Evolutionary conservation across 176 grass and related monocot species (phyloP), one percentile per base, ranked within the genome.

Genomic region (Musa beccarii): DNA sequence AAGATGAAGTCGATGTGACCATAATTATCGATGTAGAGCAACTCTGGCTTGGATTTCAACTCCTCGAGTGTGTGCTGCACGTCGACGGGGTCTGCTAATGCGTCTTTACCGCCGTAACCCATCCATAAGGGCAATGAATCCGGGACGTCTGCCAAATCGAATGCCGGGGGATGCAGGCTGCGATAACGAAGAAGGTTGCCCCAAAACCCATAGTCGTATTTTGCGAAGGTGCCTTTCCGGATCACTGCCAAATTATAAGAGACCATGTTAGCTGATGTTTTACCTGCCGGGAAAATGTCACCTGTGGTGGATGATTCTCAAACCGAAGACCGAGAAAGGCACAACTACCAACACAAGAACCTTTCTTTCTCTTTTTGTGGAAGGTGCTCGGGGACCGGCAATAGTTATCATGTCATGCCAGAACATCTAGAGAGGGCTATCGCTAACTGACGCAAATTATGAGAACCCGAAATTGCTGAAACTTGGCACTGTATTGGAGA

Each of bases 61-160:
- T 90, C 83, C 69, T 61, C 77, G 72, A 92, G 51, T 21, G 93
- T 92, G 28, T 75, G 89, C 9, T 78, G 76, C 8, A 97, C 79
- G 69, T 97, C 93, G 2, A 67, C 89, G 66, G 83, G 19, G 59
- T 97, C 93, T 34, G 93, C 89, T 83, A 96, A 81, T 79, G 70
- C 89, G 81, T 96, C 93, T 51, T 83, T 81, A 9, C 93, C 93
- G 29, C 93, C 93, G 28, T 92, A 92, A 12, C 81, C 93, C 87
- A 90, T 89, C 90, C 93, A 97, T 4, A 97, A 72, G 20, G 87
- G 93, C 67, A 97, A 80, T 12, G 81, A 85, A 53, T 86, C 83
- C 0, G 90, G 90, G 79, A 97, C 89, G 66, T 75, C 61, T 63
- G 82, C 84, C 51, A 97, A 76, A 65, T 90, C 52, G 22, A 90